Evolutionary conservation across 768 basidiomycete species (phyloP), one percentile per base, ranked within the genome.

Genomic region (Hydnum rufescens): DNA sequence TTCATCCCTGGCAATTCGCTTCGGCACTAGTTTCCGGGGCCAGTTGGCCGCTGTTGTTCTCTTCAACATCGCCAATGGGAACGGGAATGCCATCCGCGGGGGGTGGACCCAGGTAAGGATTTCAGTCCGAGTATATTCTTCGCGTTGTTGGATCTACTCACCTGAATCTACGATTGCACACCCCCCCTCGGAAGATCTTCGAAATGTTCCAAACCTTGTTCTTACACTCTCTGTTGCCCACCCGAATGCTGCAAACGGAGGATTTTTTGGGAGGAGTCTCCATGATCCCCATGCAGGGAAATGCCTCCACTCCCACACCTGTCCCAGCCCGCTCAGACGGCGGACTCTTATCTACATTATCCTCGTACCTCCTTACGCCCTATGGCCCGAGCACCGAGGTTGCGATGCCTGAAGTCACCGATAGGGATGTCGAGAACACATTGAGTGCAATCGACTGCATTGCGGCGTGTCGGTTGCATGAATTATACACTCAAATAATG

Each of bases 171-270:
- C n/a, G n/a, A n/a, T n/a, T n/a, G n/a, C n/a, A n/a, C n/a, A n/a
- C n/a, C n/a, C n/a, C n/a, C n/a, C n/a, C n/a, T n/a, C 53, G 16
- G 39, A 62, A 95, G 84, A 88, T 99, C 52, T 96, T 99, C 60
- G 93, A 97, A 64, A 96, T 97, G 80, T 92, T 93, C 67, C 83
- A 92, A 61, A 95, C 90, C 31, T 70, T 99, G 23, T 99, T 97
- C 67, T 66, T 96, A 44, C 85, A 97, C 63, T 92, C 92, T 18
- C 71, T 97, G 25, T 70, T 99, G 18, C 95, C 95, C 0, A 77
- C 72, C 5, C 73, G 82, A 49, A 85, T 99, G 82, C 68, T 95
- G 6, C 88, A 93, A 63, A 92, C 95, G 85, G 93, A 95, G 63
- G 95, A 97, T 62, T 97, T 99, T 68, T 74, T 96, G 5, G 89